Base-by-base conservation (phyloP, 73 alveolate species). In the Paramecium primaurelia region DNA sequence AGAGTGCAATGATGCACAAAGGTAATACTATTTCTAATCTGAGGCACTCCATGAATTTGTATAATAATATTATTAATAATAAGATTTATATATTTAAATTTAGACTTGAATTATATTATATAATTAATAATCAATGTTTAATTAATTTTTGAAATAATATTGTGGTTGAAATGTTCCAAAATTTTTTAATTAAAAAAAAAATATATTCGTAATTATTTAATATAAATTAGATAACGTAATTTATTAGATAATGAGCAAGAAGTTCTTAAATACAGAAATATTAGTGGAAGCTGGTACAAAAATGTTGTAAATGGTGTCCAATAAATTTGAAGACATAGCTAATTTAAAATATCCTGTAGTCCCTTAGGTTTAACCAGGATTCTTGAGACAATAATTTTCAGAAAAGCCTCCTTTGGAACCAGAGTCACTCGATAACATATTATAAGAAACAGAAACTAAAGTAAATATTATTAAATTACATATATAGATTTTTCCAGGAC, bases 391-490 rank as follows among this genome's bases (percentile, higher is more conserved):
- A 7, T 8, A 73, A 71, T 34, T 89, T 42, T 64, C 94, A 45
- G 90, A 38, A 71, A n/a, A 40, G 14, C 94, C 94, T 45, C 94
- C 94, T 47, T 58, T 28, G 22, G 83, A 89, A 71, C 86, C 86
- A 8, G 86, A 77, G 25, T 42, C 90, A 2, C 58, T 89, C 8
- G 91, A 44, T 45, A 73, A 14, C n/a, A 89, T 89, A 5, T 40
- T 89, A 30, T 32, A 89, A 34, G 94, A 89, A 18, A 89, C 94
- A 11, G 88, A 71, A 28, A 64, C 30, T 3, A 89, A 49, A 45
- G 91, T 80, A 80, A 8, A 14, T 30, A n/a, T 22, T 22, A 34
- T 5, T 0, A 26, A 4, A 22, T n/a, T 45, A 44, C 2, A 12
- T 4, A 1, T 0, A 7, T 26, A 89, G 88, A 64, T 89, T 4